phyloP scores from a whole-genome alignment of 495 filamentous ascomycete genomes.

The Aspergillus biplanus region DNA sequence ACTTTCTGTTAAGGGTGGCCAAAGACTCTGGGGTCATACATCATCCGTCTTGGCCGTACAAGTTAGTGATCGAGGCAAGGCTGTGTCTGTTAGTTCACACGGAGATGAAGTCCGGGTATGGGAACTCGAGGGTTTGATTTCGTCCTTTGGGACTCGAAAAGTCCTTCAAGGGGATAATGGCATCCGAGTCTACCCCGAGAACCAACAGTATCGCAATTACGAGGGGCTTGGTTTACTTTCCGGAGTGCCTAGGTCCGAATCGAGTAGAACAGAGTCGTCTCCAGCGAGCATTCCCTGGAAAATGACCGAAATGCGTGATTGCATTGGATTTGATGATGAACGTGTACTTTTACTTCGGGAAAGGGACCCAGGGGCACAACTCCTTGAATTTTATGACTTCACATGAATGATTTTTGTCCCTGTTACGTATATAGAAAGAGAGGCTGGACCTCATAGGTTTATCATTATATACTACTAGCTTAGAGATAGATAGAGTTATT shows the following conservation, averaged over 20 bases:
- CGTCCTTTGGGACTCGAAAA: conserved; percentile 43
- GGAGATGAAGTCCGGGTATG: conserved; percentile 91
- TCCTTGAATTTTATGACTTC: conserved; percentile 91
- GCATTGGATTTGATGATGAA: conserved; percentile 93
- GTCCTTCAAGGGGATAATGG: conserved; percentile 52
- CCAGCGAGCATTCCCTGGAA: conserved; percentile 2
- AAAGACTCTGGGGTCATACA: conserved; percentile 89
- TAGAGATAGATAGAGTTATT: neutral
- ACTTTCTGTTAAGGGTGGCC: conserved; percentile 74
- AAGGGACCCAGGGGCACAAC: conserved; percentile 64
- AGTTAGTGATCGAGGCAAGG: conserved; percentile 84
- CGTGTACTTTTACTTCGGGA: conserved; percentile 86
- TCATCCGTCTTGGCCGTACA: conserved; percentile 86
- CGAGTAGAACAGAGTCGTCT: neutral
- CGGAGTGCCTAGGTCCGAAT: conserved; percentile 18
- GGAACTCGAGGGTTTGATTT: conserved; percentile 83
- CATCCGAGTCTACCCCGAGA: conserved; percentile 55
- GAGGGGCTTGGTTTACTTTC: conserved; percentile 22
- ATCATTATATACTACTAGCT: neutral
- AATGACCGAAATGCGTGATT: conserved; percentile 51
- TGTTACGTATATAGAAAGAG: neutral
- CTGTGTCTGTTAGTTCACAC: conserved; percentile 79
- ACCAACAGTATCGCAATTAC: conserved; percentile 22
- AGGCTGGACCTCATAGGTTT: neutral
- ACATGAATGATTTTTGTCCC: conserved; percentile 49